Percentiles rank a stretch among this genome's conserved stretches.
Evolutionary conservation across 176 grass and related monocot genomes (phyloP).

Genomic region (Stipa capillata): DNA sequence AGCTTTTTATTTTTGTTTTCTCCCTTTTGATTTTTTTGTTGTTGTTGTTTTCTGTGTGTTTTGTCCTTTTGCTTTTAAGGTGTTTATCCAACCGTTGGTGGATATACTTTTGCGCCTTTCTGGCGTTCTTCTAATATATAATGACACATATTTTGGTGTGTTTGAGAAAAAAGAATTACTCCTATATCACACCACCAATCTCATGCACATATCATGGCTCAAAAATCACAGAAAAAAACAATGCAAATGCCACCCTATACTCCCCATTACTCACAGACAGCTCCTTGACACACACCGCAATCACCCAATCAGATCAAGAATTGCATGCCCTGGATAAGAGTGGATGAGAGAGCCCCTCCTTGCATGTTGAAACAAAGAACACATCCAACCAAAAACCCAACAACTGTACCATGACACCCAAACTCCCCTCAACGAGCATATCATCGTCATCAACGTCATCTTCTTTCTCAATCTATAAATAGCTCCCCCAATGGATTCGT

Average conservation of each 20-base stretch:
- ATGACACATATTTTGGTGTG: too few relatives aligned
- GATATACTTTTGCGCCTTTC: too few relatives aligned
- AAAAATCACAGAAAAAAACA: not conserved
- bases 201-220: too few relatives aligned
- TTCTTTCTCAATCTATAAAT: constrained; percentile 16
- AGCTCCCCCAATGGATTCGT: constrained; percentile 10
- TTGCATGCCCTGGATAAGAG: not conserved
- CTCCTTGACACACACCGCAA: not conserved
- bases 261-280: not conserved
- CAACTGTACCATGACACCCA: not conserved
- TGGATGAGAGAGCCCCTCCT: not conserved
- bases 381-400: not conserved
- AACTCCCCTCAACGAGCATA: not conserved
- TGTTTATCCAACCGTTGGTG: too few relatives aligned
- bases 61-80: too few relatives aligned
- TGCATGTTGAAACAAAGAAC: not conserved
- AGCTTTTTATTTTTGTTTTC: too few relatives aligned
- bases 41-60: too few relatives aligned
- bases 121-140: too few relatives aligned
- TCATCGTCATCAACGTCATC: not conserved
- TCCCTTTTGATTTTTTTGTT: too few relatives aligned
- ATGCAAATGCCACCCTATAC: not conserved
- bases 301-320: not conserved
- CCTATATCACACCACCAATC: too few relatives aligned
- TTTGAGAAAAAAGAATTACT: too few relatives aligned